These are phyloP conservation scores for Cyanophora paradoxa DNA, from an alignment of 78 protist genomes.

Conservation along the genomic window DNA sequence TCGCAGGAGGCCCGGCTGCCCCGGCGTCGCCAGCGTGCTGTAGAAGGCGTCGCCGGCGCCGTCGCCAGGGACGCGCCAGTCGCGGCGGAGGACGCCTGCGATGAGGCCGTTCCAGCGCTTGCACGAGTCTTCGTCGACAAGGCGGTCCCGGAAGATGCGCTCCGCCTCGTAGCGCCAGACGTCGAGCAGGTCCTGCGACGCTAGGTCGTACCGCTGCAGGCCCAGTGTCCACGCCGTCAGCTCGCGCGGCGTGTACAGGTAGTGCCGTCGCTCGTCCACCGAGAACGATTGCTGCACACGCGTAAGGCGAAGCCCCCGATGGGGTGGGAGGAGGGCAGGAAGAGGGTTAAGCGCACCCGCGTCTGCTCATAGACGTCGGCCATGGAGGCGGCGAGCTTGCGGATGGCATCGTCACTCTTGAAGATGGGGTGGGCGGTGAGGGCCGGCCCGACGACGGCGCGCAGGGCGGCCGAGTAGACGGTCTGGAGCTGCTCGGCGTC, in stretches of 20 bases:
- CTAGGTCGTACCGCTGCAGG: constrained; percentile 33
- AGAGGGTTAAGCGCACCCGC: too few relatives aligned
- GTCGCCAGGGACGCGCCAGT: not conserved
- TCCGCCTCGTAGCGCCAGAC: constrained; percentile 42
- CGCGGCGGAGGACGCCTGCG: not conserved
- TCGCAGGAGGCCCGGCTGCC: not conserved
- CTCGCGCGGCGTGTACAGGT: constrained; percentile 77
- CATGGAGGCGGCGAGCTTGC: constrained; percentile 46
- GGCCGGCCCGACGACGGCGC: not conserved
- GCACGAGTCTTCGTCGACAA: constrained; percentile 4
- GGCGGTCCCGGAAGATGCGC: constrained; percentile 53
- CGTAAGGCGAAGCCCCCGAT: too few relatives aligned
- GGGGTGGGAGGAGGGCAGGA: too few relatives aligned
- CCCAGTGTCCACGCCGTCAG: constrained; percentile 55
- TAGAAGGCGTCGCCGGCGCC: not conserved
- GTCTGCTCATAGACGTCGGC: constrained; percentile 46
- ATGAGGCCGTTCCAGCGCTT: constrained; percentile 18
- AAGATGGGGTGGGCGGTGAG: not conserved
- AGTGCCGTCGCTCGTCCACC: constrained; percentile 59
- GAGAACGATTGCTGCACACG: constrained; percentile 33
- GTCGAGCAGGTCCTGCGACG: not conserved
- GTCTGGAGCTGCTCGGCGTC: constrained; percentile 25
- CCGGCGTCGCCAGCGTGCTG: not conserved
- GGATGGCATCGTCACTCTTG: not conserved
- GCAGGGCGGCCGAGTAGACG: constrained; percentile 30